phyloP scores from a whole-genome alignment of 257 asterid genomes.

The Marsdenia floribunda region DNA sequence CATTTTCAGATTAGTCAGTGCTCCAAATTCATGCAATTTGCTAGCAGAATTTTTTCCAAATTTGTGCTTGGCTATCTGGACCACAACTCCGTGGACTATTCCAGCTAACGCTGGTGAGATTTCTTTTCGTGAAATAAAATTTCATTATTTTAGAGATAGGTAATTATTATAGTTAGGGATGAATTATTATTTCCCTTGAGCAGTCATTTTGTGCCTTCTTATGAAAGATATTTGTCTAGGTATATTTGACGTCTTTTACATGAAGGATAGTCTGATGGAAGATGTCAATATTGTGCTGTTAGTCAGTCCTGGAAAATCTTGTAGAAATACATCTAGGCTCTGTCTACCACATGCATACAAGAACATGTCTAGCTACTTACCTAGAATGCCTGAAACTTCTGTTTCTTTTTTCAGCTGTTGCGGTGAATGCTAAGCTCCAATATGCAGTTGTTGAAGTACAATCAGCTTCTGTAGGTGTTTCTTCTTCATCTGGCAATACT shows the following conservation, averaged over 20 bases:
- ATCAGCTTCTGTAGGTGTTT: constrained; percentile 33
- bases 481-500: constrained; percentile 41
- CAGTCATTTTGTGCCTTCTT: not conserved
- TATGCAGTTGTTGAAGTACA: constrained; percentile 84
- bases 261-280: not conserved
- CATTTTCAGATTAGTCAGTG: constrained; percentile 56
- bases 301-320: not conserved
- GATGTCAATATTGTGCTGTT: not conserved
- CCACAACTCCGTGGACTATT: constrained; percentile 98
- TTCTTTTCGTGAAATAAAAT: not conserved
- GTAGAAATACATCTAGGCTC: not conserved
- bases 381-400: constrained; percentile 1
- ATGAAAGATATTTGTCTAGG: not conserved
- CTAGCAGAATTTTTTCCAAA: constrained; percentile 66
- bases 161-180: not conserved
- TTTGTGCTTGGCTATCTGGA: constrained; percentile 88
- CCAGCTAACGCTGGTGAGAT: constrained; percentile 93
- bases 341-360: not conserved
- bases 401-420: constrained; percentile 60
- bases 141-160: not conserved
- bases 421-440: constrained; percentile 85
- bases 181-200: not conserved
- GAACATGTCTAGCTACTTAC: constrained; percentile 3
- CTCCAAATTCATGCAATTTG: constrained; percentile 44
- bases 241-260: not conserved